Evolutionary conservation across 805 yeast species (phyloP).

Genomic region (Candida jianshihensis): DNA sequence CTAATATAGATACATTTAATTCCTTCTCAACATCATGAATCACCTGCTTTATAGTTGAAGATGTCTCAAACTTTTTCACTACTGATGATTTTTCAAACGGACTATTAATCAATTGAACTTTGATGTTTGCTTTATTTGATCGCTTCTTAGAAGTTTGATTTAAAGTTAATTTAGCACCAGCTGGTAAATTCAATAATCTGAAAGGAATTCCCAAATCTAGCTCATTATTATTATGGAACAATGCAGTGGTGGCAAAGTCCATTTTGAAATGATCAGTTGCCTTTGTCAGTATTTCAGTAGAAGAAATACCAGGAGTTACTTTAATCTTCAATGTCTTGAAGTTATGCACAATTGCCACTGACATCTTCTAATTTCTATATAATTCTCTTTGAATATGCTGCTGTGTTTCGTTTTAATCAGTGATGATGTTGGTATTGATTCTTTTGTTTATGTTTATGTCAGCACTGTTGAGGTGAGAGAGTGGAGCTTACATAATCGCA

Average conservation of each 20-base stretch:
- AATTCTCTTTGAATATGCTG: no score
- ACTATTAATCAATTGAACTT: constrained; percentile 24
- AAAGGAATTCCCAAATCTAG: constrained; percentile 35
- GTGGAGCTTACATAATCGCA: no score
- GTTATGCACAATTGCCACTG: constrained; percentile 29
- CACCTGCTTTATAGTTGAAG: constrained; percentile 10
- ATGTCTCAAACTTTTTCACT: constrained; percentile 18
- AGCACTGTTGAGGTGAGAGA: no score
- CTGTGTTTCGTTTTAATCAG: no score
- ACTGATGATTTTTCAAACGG: constrained; percentile 18
- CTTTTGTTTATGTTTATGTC: no score
- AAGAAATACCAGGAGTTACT: constrained; percentile 28
- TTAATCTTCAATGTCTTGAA: constrained; percentile 27
- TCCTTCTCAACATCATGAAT: constrained; percentile 14
- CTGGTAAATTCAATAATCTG: constrained; percentile 35
- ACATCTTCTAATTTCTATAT: neutral
- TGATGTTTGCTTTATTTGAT: constrained; percentile 20
- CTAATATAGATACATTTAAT: constrained; percentile 8
- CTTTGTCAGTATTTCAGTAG: constrained; percentile 30
- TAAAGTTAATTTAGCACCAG: constrained; percentile 36
- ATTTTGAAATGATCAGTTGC: constrained; percentile 33
- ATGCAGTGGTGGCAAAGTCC: constrained; percentile 18
- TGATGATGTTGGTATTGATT: no score
- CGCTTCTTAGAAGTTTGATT: constrained; percentile 4
- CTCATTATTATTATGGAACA: constrained; percentile 24